Evolutionary conservation across 2,329 filamentous ascomycete genomes (phyloP), one percentile per base, ranked within the genome.

Genomic region (Colletotrichum limetticola): DNA sequence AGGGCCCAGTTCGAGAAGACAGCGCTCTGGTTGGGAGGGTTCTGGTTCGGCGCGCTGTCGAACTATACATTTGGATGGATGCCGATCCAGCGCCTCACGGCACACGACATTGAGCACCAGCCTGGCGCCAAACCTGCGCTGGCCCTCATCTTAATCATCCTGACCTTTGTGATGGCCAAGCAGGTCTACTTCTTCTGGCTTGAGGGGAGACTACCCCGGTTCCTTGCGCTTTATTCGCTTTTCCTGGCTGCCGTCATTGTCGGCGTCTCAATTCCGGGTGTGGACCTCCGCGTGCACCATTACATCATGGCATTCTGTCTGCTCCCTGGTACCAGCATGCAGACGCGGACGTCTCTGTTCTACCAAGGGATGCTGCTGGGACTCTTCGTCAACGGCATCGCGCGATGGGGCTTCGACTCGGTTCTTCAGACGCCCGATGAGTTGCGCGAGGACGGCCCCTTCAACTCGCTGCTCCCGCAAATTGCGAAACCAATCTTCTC

Each of bases 61-160:
- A 98, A 98, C 83, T 97, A 98, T 83, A 98, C 97, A 0, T 94
- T 99, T 78, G 94, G 95, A 78, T 93, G 94, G 83, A 98, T 99
- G 74, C 97, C 97, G 0, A 97, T 99, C 76, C 91, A 95, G 81
- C 92, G 97, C 2, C 88, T 99, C 16, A 98, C 94, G 4, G 91
- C 92, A 0, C 95, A 97, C 80, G 97, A 99, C 79, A 90, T 99
- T 59, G 85, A 93, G 63, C 92, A 95, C 76, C 95, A 98, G 79
- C 96, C 97, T 0, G 96, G 97, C 12, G 97, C 96, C 0, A 92
- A 94, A 70, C 88, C 94, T 1, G 96, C 97, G 0, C 85, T 98
- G 59, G 90, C 94, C 46, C 88, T 94, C 68, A 93, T 99, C 73
- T 86, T 98, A 42, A 85, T 94, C 6, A 81, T 92, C 1, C 87